A percentile compares a stretch with the other conserved stretches of the same genome.
These are phyloP conservation scores for Acer saccharum DNA, from an alignment of 345 rosid species.

Conservation along the genomic window DNA sequence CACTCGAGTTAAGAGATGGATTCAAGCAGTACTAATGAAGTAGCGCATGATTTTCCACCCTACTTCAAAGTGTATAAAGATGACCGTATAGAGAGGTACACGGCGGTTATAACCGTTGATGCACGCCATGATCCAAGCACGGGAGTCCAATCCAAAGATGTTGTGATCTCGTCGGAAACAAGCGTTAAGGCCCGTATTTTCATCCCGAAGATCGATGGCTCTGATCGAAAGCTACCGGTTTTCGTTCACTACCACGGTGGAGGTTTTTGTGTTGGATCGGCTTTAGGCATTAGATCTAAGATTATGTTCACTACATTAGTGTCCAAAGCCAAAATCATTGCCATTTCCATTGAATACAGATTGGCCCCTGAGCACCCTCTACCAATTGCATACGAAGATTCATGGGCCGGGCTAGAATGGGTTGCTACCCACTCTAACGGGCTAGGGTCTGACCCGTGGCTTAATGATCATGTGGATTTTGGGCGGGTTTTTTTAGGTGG, in stretches of 20 bases:
- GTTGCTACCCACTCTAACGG: too few relatives aligned
- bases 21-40: constrained; percentile 5
- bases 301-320: constrained; percentile 10
- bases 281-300: constrained; percentile 20
- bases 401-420: too few relatives aligned
- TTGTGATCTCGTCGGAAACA: constrained; percentile 9
- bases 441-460: too few relatives aligned
- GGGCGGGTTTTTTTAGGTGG: too few relatives aligned
- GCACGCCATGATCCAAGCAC: constrained; percentile 24
- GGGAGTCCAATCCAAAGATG: constrained; percentile 28
- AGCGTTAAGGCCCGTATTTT: constrained; percentile 15
- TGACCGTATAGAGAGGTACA: constrained; percentile 20
- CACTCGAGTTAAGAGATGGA: neutral
- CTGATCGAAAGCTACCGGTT: constrained; percentile 28
- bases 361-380: constrained; percentile 41
- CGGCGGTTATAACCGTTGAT: neutral
- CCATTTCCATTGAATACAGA: constrained; percentile 35
- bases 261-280: constrained; percentile 31
- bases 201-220: constrained; percentile 10
- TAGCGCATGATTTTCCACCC: constrained; percentile 30
- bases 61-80: constrained; percentile 39
- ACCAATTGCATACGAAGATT: constrained; percentile 25
- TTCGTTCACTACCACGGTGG: constrained; percentile 37
- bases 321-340: constrained; percentile 23
- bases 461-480: too few relatives aligned